phyloP scores from a whole-genome alignment of 2,329 filamentous ascomycete species.

The Xylariaceae sp. region DNA sequence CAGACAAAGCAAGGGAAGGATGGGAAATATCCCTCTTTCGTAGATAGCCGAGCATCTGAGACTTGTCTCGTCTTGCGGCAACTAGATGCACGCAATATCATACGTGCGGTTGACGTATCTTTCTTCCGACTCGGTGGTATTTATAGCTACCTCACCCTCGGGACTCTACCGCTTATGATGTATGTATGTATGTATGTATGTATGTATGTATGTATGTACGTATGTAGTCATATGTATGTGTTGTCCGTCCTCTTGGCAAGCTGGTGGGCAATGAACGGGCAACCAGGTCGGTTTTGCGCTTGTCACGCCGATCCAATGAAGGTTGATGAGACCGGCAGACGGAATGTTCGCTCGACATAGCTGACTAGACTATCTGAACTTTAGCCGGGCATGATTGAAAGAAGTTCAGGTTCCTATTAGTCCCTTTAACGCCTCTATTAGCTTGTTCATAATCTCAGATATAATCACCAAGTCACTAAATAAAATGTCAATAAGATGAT shows the following conservation, averaged over 20 bases:
- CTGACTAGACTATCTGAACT: neutral
- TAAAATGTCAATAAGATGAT: neutral
- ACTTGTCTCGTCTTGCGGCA: neutral
- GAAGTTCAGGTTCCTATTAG: neutral
- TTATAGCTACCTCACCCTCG: neutral
- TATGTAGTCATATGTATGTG: neutral
- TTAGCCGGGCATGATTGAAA: neutral
- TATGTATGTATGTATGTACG: neutral
- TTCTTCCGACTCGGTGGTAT: neutral
- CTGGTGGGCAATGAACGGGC: neutral
- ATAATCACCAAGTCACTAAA: neutral
- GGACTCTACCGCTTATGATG: neutral
- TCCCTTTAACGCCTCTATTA: neutral
- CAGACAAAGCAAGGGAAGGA: neutral
- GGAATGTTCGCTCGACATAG: neutral
- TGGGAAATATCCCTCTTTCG: neutral
- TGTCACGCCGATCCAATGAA: too few relatives aligned
- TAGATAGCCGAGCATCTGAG: neutral
- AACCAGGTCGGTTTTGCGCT: too few relatives aligned
- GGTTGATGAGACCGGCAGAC: too few relatives aligned
- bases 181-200: neutral
- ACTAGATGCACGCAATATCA: neutral
- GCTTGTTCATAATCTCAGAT: neutral
- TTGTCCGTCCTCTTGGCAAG: neutral
- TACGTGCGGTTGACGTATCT: neutral